These are phyloP conservation scores for Lentithecium fluviatile DNA, from an alignment of 495 filamentous ascomycete genomes.

Conservation along the genomic window DNA sequence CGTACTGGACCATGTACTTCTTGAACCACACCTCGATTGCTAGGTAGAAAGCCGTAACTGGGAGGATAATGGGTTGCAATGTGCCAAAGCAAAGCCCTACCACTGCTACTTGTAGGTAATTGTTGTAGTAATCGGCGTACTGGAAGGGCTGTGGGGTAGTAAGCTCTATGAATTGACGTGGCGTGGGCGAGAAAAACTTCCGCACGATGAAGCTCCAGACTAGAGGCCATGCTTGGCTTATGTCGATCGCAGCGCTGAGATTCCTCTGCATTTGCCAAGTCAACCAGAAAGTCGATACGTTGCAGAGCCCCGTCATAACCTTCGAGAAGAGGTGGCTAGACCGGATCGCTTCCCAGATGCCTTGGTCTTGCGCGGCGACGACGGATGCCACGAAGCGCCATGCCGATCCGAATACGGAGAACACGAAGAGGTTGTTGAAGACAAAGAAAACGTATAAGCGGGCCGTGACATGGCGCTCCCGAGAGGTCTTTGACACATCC, in stretches of 20 bases:
- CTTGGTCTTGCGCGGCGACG: slow-evolving; percentile 51
- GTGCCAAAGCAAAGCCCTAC: slow-evolving; percentile 79
- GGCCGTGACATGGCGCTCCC: slow-evolving; percentile 84
- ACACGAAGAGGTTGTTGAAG: slow-evolving; percentile 92
- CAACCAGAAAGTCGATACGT: slow-evolving; percentile 88
- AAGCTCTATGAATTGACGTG: slow-evolving; percentile 86
- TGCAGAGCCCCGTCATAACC: slow-evolving; percentile 67
- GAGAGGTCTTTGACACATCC: slow-evolving; percentile 83
- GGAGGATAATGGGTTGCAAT: slow-evolving; percentile 83
- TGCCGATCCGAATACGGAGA: slow-evolving; percentile 80
- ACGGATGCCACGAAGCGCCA: slow-evolving; percentile 71
- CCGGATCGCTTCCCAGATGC: slow-evolving; percentile 67
- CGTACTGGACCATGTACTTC: slow-evolving; percentile 90
- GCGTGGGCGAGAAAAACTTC: slow-evolving; percentile 59
- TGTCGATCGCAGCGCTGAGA: slow-evolving; percentile 80
- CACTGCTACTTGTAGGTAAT: slow-evolving; percentile 87
- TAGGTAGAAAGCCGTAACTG: slow-evolving; percentile 86
- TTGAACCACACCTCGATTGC: slow-evolving; percentile 83
- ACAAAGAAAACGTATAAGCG: slow-evolving; percentile 94
- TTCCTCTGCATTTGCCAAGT: slow-evolving; percentile 88
- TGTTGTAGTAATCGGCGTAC: slow-evolving; percentile 94
- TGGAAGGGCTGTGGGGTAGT: slow-evolving; percentile 88
- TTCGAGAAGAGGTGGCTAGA: slow-evolving; percentile 58
- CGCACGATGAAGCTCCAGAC: slow-evolving; percentile 57
- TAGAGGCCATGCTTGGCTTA: slow-evolving; percentile 76